Evolutionary conservation across 177 flowering plant genomes (phyloP).

Genomic region (Viscum album): DNA sequence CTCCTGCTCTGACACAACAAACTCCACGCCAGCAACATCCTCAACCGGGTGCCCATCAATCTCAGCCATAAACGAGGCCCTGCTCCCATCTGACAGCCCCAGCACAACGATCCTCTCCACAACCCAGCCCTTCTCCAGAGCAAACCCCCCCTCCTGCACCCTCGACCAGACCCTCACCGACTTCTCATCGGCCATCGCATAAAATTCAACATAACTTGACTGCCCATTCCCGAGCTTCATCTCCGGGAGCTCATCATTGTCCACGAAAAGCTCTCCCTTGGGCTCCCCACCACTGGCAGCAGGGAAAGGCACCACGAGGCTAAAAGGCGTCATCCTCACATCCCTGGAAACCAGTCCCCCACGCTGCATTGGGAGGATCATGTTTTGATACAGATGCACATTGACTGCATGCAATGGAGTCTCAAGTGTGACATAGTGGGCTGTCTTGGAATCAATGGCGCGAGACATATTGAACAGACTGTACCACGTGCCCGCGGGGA

Average conservation of each 20-base stretch:
- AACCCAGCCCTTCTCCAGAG: constrained; percentile 44
- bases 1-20: constrained; percentile 27
- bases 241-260: constrained; percentile 73
- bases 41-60: constrained; percentile 32
- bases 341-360: constrained; percentile 66
- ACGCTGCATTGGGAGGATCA: constrained; percentile 75
- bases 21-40: constrained; percentile 22
- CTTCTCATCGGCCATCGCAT: constrained; percentile 33
- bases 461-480: constrained; percentile 61
- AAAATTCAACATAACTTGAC: constrained; percentile 53
- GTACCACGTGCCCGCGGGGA: constrained; percentile 86
- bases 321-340: constrained; percentile 70
- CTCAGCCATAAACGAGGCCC: constrained; percentile 27
- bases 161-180: constrained; percentile 70
- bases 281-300: constrained; percentile 37
- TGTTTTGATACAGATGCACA: constrained; percentile 66
- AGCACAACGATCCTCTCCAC: constrained; percentile 55
- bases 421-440: constrained; percentile 38
- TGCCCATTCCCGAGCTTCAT: constrained; percentile 65
- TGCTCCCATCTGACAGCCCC: constrained; percentile 43
- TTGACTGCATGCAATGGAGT: constrained; percentile 69
- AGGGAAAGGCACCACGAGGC: constrained; percentile 64
- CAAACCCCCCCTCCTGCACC: constrained; percentile 64
- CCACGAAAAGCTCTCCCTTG: constrained; percentile 57
- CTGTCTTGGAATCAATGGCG: constrained; percentile 33